phyloP scores from a whole-genome alignment of 2,329 filamentous ascomycete genomes.

The Pseudodiploospora longispora region DNA sequence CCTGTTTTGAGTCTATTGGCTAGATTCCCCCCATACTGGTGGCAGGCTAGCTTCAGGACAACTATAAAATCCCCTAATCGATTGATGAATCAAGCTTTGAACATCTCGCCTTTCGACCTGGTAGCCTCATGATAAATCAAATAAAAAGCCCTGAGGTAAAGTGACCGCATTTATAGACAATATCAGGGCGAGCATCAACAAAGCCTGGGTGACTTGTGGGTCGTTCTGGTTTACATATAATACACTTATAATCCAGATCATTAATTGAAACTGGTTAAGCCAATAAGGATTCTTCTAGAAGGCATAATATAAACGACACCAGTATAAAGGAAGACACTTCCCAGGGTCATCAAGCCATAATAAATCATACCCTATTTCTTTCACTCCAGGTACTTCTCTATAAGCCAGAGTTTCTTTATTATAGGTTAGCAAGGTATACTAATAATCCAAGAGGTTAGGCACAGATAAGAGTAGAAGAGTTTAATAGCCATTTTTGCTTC shows the following conservation, averaged over 20 bases:
- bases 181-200: background rate
- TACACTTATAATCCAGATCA: slow-evolving; percentile 12
- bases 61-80: no score
- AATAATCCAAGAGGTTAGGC: background rate
- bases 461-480: background rate
- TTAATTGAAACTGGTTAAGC: slow-evolving; percentile 12
- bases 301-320: slow-evolving; percentile 12
- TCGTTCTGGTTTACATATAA: slow-evolving; percentile 8
- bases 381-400: background rate
- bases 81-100: no score
- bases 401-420: background rate
- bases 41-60: no score
- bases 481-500: background rate
- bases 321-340: slow-evolving; percentile 3
- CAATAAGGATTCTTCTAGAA: slow-evolving; percentile 7
- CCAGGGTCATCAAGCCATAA: slow-evolving; percentile 8
- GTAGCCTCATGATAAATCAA: no score
- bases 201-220: slow-evolving; percentile 8
- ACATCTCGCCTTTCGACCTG: no score
- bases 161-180: no score
- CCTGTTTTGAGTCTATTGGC: no score
- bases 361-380: slow-evolving; percentile 10
- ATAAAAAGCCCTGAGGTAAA: no score
- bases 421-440: no score
- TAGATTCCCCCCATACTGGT: no score